Conservation (phyloP, 345 rosid genomes). For the Salix suchowensis region DNA sequence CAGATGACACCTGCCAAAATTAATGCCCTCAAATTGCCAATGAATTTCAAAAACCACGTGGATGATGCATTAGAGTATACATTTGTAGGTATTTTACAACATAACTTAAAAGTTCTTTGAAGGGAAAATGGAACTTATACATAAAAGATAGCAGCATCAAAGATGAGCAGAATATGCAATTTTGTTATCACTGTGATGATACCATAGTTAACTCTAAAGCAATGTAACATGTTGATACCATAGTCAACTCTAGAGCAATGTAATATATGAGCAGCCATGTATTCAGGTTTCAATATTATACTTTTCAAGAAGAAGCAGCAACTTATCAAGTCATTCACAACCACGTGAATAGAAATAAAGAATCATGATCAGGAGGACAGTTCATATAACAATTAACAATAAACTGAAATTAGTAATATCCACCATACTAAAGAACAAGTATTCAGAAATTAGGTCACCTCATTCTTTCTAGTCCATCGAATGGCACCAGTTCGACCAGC, state of each 20-base stretch:
- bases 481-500: slow-evolving; percentile 69
- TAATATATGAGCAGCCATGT: too few species aligned
- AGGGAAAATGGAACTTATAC: background rate
- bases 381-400: background rate
- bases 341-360: background rate
- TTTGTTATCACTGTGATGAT: background rate
- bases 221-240: background rate
- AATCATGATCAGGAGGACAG: background rate
- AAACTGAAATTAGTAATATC: background rate
- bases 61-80: background rate
- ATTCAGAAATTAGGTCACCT: slow-evolving; percentile 39
- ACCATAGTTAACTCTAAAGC: background rate
- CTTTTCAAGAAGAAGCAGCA: background rate
- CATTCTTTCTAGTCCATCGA: slow-evolving; percentile 91
- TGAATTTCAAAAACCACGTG: background rate
- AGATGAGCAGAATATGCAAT: background rate
- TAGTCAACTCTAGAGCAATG: too few species aligned
- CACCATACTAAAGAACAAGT: background rate
- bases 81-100: background rate
- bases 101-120: background rate
- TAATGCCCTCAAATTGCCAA: background rate
- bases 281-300: too few species aligned
- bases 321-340: background rate
- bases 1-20: too few species aligned
- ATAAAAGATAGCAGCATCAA: background rate